Evolutionary conservation across 2,329 filamentous ascomycete species (phyloP), one percentile per base, ranked within the genome.

Genomic region (Drechslerella coelobrocha): DNA sequence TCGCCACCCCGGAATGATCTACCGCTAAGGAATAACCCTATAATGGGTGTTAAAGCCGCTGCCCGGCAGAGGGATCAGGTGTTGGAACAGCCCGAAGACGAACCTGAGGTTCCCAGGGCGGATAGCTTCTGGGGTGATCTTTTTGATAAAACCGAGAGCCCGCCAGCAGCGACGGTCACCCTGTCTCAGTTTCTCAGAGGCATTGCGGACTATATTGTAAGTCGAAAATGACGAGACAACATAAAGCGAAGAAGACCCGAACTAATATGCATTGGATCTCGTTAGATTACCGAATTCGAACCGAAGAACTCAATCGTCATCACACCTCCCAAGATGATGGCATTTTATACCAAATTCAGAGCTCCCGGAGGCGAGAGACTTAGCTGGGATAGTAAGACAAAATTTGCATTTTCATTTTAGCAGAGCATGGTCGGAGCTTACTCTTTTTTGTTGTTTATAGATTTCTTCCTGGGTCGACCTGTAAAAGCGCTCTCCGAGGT

Each of bases 241-340:
- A 5, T 23, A 17, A 34, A 6, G 12, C 7, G 27, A 26, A 12
- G 26, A 27, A n/a, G 19, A 26, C 14, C 19, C 14, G 34, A 27
- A 59, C n/a, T 23, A 14, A n/a, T 47, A 17, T 27, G 14, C 7
- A 31, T 62, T 39, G 17, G n/a, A 29, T 3, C 3, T n/a, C n/a
- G n/a, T 37, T 37, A 76, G 75, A 75, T 76, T 27, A 74, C 73
- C 24, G 73, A 75, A 29, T 68, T 75, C 31, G 68, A 72, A 23
- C 74, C 75, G 4, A 75, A 74, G 43, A 72, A 74, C 24, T 75
- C 72, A 26, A 72, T 75, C 26, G 74, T 76, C 21, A 74, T 76
- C 31, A 73, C 74, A 7, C 72, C 73, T 8, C 72, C 73, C 2
- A 76, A 76, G 61, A 73, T 76, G 71, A 55, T 74, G 14, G 73